A percentile compares a stretch with the other conserved stretches of the same genome.
Conservation (phyloP, 345 rosid species). For the Ceriops tagal region DNA sequence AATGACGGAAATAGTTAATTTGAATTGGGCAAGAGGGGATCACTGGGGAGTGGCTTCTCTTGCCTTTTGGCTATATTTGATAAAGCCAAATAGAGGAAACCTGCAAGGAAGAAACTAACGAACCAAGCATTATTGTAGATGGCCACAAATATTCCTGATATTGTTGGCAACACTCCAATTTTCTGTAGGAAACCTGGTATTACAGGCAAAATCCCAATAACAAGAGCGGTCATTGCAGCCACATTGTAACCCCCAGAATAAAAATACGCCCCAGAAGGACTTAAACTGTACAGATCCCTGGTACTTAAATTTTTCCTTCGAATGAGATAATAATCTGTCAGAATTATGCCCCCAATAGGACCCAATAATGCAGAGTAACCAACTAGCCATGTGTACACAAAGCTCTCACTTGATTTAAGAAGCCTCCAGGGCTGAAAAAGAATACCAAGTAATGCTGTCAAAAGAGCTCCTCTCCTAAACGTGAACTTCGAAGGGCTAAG, state of each 20-base stretch:
- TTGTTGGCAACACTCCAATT: slow-evolving; percentile 43
- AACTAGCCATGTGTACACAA: slow-evolving; percentile 87
- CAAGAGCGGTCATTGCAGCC: slow-evolving; percentile 54
- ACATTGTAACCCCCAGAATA: slow-evolving; percentile 63
- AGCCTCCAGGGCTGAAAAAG: slow-evolving; percentile 90
- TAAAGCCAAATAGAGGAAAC: slow-evolving; percentile 54
- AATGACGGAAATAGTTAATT: neutral
- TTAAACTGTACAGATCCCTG: slow-evolving; percentile 53
- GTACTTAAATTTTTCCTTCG: slow-evolving; percentile 40
- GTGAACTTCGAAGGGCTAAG: slow-evolving; percentile 79
- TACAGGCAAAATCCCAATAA: slow-evolving; percentile 69
- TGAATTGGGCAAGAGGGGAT: slow-evolving; percentile 45
- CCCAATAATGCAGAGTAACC: slow-evolving; percentile 89
- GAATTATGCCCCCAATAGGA: slow-evolving; percentile 72
- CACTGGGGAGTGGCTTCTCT: slow-evolving; percentile 24
- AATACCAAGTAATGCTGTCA: slow-evolving; percentile 79
- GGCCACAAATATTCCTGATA: slow-evolving; percentile 38
- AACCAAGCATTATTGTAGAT: slow-evolving; percentile 92
- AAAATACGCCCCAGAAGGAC: slow-evolving; percentile 59
- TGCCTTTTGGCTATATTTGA: slow-evolving; percentile 36
- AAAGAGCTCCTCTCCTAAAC: slow-evolving; percentile 72
- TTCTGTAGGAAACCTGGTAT: slow-evolving; percentile 80
- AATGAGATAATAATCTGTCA: slow-evolving; percentile 75
- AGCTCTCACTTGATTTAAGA: slow-evolving; percentile 84
- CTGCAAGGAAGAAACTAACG: slow-evolving; percentile 69